Base-by-base conservation (phyloP, 352 stramenopile species). In the Globisporangium splendens region DNA sequence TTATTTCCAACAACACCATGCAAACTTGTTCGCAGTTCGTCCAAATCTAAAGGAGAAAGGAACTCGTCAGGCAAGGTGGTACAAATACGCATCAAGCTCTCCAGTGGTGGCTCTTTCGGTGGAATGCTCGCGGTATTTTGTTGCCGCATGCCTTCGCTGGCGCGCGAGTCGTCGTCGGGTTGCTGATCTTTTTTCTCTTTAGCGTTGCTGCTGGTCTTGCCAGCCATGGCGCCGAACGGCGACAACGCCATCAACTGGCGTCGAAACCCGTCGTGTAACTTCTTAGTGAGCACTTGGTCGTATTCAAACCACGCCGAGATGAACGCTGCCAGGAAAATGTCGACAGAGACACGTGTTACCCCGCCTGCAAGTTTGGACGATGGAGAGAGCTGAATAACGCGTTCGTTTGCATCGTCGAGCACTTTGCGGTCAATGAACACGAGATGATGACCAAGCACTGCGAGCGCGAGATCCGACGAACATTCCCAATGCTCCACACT, bases 301-400 rank as follows among this genome's bases (percentile, higher is more conserved):
- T 74, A 63, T 15, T 71, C 68, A 24, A 84, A 54, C 79, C 79
- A 89, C 6, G 61, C 62, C 5, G 61, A 69, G 12, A 54, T 56
- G 54, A 87, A 82, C 15, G 84, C 51, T 21, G 74, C 57, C n/a
- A 89, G 68, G 41, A 87, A 66, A 11, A 73, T 59, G 54, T 89
- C 78, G 3, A 86, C 71, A 0, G 64, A 50, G 24, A 86, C 38
- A 7, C 35, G 46, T 11, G 49, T 18, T 2, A 46, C 21, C 47
- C 39, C 21, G 15, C 20, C 46, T 28, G 18, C 1, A 35, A 21
- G 2, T 14, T 17, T 14, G 3, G 38, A 42, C 22, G 17, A 14
- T 12, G 41, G 8, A 22, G 51, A 38, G 31, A 57, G 17, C 13
- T 43, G 52, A 8, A 22, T n/a, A 13, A 58, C 18, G 31, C 46